Base-by-base conservation (phyloP, 306 rosid genomes). In the Pyrus bretschneideri region DNA sequence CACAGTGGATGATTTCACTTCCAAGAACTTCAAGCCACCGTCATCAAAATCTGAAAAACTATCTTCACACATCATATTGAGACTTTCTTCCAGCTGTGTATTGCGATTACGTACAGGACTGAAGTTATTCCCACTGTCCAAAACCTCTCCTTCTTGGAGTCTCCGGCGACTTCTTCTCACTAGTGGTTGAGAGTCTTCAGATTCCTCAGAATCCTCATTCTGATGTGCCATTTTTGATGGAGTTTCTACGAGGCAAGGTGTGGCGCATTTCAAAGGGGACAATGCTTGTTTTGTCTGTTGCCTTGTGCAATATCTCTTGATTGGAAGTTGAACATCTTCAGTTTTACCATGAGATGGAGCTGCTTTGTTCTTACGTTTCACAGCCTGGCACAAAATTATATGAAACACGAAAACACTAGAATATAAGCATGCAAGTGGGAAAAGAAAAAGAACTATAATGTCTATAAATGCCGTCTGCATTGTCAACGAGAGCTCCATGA, bases 261-360 rank as follows among this genome's bases (percentile, higher is more conserved):
- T 30, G 61, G 49, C 21, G 8, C 7, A n/a, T 49, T 63, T 74
- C 49, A 61, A 30, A 19, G 9, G n/a, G 9, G 21, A 74, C 18
- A 46, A 46, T 2, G 62, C 71, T 46, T 63, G 71, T 46, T 63
- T 74, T 29, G 18, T 74, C 51, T 49, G 71, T 49, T 21, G 29
- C 22, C 78, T 75, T 13, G 78, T 64, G 78, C 17, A 22, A 31
- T 63, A 19, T 64, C 51, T 75, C 61, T 45, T 49, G 13, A 62
- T 9, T 31, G 71, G 33, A 75, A 30, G 52, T 75, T 63, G 49
- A n/a, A 21, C 21, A n/a, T n/a, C 78, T 46, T 29, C 62, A 62
- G 64, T 23, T 49, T 71, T 19, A 27, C 63, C 45, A 14, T 71
- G 4, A 22, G 80, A 59, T 19, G 64, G 30, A 35, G 49, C 63